Base-by-base conservation (phyloP, 495 filamentous ascomycete genomes). In the Cudoniella acicularis region DNA sequence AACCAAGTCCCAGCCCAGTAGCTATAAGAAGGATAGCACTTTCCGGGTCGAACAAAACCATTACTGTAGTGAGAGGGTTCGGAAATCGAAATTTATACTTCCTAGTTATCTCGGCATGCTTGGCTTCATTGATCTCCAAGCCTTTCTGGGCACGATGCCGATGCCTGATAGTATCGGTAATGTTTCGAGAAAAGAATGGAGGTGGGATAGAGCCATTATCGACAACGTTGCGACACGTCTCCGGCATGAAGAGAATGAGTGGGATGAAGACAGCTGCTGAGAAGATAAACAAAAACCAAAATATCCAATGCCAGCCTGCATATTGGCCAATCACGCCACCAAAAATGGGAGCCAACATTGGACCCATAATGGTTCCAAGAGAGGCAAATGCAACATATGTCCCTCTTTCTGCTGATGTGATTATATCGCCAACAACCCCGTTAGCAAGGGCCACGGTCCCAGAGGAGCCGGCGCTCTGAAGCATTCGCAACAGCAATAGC, bases 271-370 rank as follows among this genome's bases (percentile, higher is more conserved):
- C 51, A 58, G 82, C 83, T 0, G 73, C 78, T 4, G 75, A 72
- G 26, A 83, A 69, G 20, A 87, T 85, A 45, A 75, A 65, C 23
- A 90, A 69, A 52, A 90, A 87, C 82, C 83, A 88, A 67, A 90
- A 91, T 26, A 87, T 85, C 47, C 73, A 74, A 23, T 84, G 72
- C 87, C 87, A 90, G 1, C 85, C 85, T 1, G 86, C 70, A 42
- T 74, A 85, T 41, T 87, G 73, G 9, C 75, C 71, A 13, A 90
- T 65, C 1, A 83, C 61, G 1, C 86, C 87, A 11, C 87, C 86
- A 4, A 90, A 75, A 16, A 87, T 72, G 0, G 84, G 84, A 2
- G 80, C 81, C 2, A 88, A 56, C 0, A 80, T 73, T 2, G 83
- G 81, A 0, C 80, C 83, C n/a, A 78, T 10, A 0, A 62, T 65